Evolutionary conservation across 129 eudicot species (phyloP), one percentile per base, ranked within the genome.

Genomic region (Chrysanthemum lavandulifolium): DNA sequence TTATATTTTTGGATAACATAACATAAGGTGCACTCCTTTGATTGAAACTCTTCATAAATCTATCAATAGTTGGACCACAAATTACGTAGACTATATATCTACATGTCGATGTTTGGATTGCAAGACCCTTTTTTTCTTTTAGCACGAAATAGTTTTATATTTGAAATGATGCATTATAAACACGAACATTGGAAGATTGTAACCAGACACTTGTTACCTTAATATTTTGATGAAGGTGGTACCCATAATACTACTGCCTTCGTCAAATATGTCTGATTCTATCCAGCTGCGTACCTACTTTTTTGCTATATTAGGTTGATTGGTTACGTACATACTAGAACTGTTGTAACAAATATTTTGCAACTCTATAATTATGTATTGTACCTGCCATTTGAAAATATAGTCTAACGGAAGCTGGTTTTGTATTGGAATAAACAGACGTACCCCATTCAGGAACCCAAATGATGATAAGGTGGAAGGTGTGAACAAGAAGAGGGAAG

Each of bases 401-500:
- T 36, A 47, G 78, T 51, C 52, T 71, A 29, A 78, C 8, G 9
- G 15, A 52, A 54, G 25, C 45, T 73, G 18, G 45, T 79, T 79
- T 48, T 29, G 16, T 62, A 0, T 61, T 49, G 58, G 9, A 57
- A 61, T 51, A 14, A 68, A 65, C 85, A 90, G 97, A 69, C 94
- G 97, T 23, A 75, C 86, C 43, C 80, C 76, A 1, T 75, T 78
- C 27, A 78, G 95, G 72, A 76, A 60, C 75, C 67, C 61, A 7
- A 65, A 80, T 8, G 84, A 51, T 6, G 87, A 77, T 53, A 77
- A 66, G 83, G 73, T 73, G 72, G 97, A 82, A 66, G 45, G 69
- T 19, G 61, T 83, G 49, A 84, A 64, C 72, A 74, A 71, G 73
- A 80, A 85, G 78, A 82, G 82, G 75, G 88, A 81, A 6, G 97